These are phyloP conservation scores for Asterochloris sp. DNA, from an alignment of 139 green algal genomes.

Conservation along the genomic window DNA sequence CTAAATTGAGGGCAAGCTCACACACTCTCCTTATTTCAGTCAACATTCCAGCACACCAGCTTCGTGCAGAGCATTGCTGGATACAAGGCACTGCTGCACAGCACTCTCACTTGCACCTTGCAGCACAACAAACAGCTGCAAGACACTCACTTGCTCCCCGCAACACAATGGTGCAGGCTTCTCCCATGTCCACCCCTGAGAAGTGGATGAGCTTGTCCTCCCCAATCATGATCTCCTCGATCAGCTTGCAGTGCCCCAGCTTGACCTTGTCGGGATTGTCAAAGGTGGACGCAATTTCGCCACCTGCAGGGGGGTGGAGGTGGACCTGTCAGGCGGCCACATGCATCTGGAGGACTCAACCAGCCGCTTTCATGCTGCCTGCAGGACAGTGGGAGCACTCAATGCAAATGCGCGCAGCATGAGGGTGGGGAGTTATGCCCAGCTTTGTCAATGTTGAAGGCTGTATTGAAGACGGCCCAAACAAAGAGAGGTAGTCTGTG, in stretches of 20 bases:
- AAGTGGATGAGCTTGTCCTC: slow-evolving; percentile 97
- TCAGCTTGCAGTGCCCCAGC: slow-evolving; percentile 84
- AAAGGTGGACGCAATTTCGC: slow-evolving; percentile 97
- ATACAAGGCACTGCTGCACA: neutral
- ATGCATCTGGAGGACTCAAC: neutral
- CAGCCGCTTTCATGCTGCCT: neutral
- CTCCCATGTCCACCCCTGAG: slow-evolving; percentile 81
- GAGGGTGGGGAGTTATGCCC: too few relatives aligned
- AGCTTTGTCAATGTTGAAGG: slow-evolving; percentile 14
- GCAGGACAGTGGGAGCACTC: neutral
- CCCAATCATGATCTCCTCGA: slow-evolving; percentile 97
- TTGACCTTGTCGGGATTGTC: slow-evolving; percentile 78
- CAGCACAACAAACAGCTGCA: neutral
- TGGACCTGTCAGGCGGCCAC: neutral
- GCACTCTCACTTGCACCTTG: neutral
- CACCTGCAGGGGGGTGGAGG: slow-evolving; percentile 43
- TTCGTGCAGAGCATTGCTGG: too few relatives aligned
- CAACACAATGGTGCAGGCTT: slow-evolving; percentile 98
- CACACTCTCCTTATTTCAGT: too few relatives aligned
- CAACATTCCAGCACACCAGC: too few relatives aligned
- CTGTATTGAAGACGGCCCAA: slow-evolving; percentile 55
- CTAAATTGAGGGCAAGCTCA: too few relatives aligned
- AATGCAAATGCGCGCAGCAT: neutral
- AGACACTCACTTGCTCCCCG: slow-evolving; percentile 70
- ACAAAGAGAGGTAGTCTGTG: slow-evolving; percentile 58